Percentiles rank a stretch among this genome's conserved stretches.
These are phyloP conservation scores for Ophiosphaerella narmari DNA, from an alignment of 2,329 filamentous ascomycete species.

Conservation along the genomic window DNA sequence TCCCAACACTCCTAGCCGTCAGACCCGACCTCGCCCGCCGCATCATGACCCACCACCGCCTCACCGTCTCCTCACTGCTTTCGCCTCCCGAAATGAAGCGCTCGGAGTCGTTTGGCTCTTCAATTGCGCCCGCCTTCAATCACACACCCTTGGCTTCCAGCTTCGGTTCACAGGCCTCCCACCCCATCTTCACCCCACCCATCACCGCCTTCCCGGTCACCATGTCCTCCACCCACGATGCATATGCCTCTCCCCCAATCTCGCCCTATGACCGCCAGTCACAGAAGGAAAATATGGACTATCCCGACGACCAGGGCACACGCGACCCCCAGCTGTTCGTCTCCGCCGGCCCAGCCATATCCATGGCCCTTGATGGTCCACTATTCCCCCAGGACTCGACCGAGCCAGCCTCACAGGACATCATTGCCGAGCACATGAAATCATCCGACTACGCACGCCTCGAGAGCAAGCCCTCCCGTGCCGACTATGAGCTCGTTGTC, in stretches of 20 bases:
- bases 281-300: slow-evolving; percentile 45
- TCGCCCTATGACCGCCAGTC: slow-evolving; percentile 43
- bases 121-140: slow-evolving; percentile 25
- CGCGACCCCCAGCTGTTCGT: slow-evolving; percentile 45
- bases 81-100: slow-evolving; percentile 49
- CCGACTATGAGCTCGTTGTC: slow-evolving; percentile 44
- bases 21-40: slow-evolving; percentile 1
- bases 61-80: slow-evolving; percentile 46
- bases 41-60: slow-evolving; percentile 39
- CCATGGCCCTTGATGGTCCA: slow-evolving; percentile 37
- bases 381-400: slow-evolving; percentile 41
- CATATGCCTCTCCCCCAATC: slow-evolving; percentile 48
- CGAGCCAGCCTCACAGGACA: slow-evolving; percentile 25
- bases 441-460: slow-evolving; percentile 35
- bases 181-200: slow-evolving; percentile 24
- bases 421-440: slow-evolving; percentile 44
- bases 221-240: slow-evolving; percentile 30
- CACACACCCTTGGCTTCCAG: slow-evolving; percentile 27
- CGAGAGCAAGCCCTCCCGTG: slow-evolving; percentile 38
- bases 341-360: slow-evolving; percentile 28
- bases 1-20: slow-evolving; percentile 1
- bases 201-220: slow-evolving; percentile 24
- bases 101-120: slow-evolving; percentile 45
- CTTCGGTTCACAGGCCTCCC: slow-evolving; percentile 32
- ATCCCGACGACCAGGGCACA: slow-evolving; percentile 30